Conservation (phyloP, 2,329 filamentous ascomycete genomes). For the Nemania bipapillata region DNA sequence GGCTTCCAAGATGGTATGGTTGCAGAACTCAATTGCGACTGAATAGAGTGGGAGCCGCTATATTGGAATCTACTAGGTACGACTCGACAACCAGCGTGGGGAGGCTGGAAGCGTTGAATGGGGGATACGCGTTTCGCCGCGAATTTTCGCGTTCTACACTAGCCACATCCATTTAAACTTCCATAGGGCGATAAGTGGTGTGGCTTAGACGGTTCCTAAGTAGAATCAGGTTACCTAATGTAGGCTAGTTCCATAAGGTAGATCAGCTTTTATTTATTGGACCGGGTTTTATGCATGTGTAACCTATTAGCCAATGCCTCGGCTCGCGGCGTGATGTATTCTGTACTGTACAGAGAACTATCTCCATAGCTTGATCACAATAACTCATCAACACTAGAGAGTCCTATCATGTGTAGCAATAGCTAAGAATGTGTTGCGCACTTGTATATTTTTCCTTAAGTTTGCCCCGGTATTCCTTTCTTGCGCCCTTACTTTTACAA, state of each 20-base stretch:
- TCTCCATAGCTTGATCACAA: too few species aligned
- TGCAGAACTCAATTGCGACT: conserved; percentile 43
- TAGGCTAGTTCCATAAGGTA: too few species aligned
- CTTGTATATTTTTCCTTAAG: conserved; percentile 11
- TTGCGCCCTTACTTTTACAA: background rate
- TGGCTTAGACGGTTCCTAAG: too few species aligned
- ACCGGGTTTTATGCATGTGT: too few species aligned
- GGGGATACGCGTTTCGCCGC: conserved; percentile 37
- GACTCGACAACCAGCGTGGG: conserved; percentile 31
- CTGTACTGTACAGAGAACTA: background rate
- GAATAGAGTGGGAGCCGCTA: conserved; percentile 42
- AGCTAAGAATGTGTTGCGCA: conserved; percentile 7
- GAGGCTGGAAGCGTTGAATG: conserved; percentile 43
- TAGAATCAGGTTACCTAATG: too few species aligned
- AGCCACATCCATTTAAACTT: conserved; percentile 45
- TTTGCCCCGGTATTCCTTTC: conserved; percentile 7
- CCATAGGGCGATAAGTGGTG: too few species aligned
- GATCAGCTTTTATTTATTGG: too few species aligned
- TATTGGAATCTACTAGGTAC: background rate
- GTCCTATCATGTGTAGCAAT: conserved; percentile 7
- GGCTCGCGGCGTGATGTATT: conserved; percentile 27
- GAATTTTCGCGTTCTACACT: conserved; percentile 48
- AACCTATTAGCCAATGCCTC: conserved; percentile 40
- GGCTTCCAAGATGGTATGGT: conserved; percentile 31
- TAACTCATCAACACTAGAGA: conserved; percentile 1